phyloP scores from a whole-genome alignment of 768 basidiomycete genomes.

The Phylloporus rhodoxanthus region DNA sequence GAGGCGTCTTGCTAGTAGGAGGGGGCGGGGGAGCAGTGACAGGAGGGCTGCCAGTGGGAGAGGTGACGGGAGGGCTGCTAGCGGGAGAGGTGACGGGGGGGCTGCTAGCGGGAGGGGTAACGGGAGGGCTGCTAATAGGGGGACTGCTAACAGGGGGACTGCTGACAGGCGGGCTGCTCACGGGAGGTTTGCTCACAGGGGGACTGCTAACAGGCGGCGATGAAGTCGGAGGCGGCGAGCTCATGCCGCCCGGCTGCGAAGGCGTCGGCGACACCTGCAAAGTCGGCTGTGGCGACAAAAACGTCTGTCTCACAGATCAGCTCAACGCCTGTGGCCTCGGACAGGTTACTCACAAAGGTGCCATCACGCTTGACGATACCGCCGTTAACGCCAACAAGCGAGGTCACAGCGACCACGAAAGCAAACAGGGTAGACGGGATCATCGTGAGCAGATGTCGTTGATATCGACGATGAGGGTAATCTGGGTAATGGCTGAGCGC shows the following conservation, averaged over 20 bases:
- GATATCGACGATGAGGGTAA: background rate
- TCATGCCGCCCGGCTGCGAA: too few relatives aligned
- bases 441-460: too few relatives aligned
- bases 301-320: background rate
- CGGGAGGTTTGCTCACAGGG: background rate
- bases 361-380: slow-evolving; percentile 15
- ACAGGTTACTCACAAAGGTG: slow-evolving; percentile 7
- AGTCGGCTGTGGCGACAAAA: background rate
- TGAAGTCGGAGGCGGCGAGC: background rate
- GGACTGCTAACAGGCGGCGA: background rate
- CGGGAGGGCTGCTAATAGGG: background rate
- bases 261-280: background rate
- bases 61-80: background rate
- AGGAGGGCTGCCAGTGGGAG: background rate
- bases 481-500: background rate
- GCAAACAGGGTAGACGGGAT: slow-evolving; percentile 3
- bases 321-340: background rate
- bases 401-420: slow-evolving; percentile 6
- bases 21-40: background rate
- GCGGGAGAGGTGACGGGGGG: background rate
- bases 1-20: background rate
- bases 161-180: background rate
- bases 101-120: background rate
- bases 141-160: background rate
- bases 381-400: slow-evolving; percentile 11